Conservation (phyloP, 257 asterid species). For the Nicotiana attenuata region DNA sequence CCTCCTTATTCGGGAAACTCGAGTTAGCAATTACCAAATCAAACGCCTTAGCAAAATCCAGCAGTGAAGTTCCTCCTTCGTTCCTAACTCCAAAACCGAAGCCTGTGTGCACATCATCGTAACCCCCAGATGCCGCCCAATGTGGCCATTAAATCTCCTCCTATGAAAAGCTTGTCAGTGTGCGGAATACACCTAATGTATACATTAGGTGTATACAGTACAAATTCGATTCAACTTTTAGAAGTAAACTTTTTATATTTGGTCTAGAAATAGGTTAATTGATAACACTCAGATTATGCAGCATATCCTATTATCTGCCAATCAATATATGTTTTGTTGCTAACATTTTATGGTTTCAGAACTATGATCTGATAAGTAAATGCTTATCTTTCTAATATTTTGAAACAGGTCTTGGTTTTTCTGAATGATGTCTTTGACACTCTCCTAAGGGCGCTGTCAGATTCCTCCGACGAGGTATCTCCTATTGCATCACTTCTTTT, state of each 20-base stretch:
- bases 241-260: neutral
- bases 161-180: too few relatives aligned
- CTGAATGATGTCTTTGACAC: conserved; percentile 66
- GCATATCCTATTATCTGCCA: neutral
- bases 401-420: conserved; percentile 60
- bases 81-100: too few relatives aligned
- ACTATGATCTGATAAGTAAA: neutral
- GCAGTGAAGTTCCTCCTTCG: too few relatives aligned
- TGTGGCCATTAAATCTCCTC: too few relatives aligned
- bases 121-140: too few relatives aligned
- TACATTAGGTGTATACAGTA: neutral
- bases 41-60: too few relatives aligned
- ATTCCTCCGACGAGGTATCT: conserved; percentile 82
- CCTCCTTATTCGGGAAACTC: too few relatives aligned
- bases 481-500: conserved; percentile 5
- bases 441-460: conserved; percentile 68
- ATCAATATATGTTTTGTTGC: neutral
- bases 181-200: too few relatives aligned
- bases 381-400: conserved; percentile 11
- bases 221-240: neutral
- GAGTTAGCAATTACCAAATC: too few relatives aligned
- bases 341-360: neutral
- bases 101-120: too few relatives aligned
- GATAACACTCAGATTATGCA: neutral
- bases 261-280: neutral